Evolutionary conservation across 2,329 filamentous ascomycete genomes (phyloP), one percentile per base, ranked within the genome.

Genomic region (Ascochyta clinopodiicola): DNA sequence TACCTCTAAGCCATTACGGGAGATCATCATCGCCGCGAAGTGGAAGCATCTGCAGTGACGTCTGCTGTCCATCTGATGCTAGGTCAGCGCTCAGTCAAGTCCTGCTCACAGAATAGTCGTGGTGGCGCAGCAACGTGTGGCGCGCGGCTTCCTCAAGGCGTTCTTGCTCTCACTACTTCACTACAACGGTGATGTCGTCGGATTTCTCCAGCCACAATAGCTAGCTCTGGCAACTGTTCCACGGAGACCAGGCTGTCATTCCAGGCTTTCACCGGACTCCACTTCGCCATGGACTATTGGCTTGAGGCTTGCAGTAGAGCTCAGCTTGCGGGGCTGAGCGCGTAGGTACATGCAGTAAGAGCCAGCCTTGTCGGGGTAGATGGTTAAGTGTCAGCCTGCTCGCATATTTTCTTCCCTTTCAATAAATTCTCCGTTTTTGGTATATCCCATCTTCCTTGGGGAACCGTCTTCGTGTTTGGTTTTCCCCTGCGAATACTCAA

Each of bases 311-410:
- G 59, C 58, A 62, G 53, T 44, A 51, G 56, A 63, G 59, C 54
- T 61, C 53, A 40, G 55, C 58, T 38, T 53, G 66, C 48, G 69
- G 66, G 69, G 69, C 71, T 67, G 69, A 71, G 69, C 60, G 25
- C 53, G 64, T 43, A 44, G 44, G 25, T 27, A 34, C 37, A 49
- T 31, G 29, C 55, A 22, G 36, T 19, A 24, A 10, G 17, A 34
- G 9, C 52, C 44, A 63, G 68, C 63, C 64, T 67, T 45, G 49
- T 57, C 22, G 12, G 8, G n/a, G 22, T 17, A 5, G 17, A 17
- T 44, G 45, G 2, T 53, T 65, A 69, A 68, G 48, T 59, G 62
- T 58, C 53, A 55, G 60, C 61, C 58, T 62, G 44, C 40, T 57
- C 50, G 29, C 29, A 17, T 37, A 44, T 54, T 10, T 21, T 10